Base-by-base conservation (phyloP, 176 grass and related monocot species). In the Bothriochloa decipiens region DNA sequence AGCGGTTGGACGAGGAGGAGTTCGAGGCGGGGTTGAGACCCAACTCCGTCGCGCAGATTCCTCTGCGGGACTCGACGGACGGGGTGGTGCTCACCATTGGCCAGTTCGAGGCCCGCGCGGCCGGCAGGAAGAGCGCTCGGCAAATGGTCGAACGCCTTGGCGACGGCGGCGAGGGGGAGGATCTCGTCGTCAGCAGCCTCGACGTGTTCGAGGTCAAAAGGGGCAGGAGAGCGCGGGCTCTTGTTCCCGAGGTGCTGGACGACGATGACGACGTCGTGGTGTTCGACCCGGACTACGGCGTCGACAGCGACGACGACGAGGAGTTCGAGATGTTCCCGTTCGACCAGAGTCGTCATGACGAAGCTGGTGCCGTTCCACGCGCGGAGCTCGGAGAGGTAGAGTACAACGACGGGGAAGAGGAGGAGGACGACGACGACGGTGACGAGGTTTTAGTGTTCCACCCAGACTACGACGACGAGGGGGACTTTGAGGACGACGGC, bases 131-230 rank as follows among this genome's bases (percentile, higher is more conserved):
- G 52, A 47, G 70, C n/a, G n/a, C n/a, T n/a, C n/a, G 83, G 17
- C 83, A 71, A 86, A 78, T 46, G 43, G 78, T 90, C 83, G 83
- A 90, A 58, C 65, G 85, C 53, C 88, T 86, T 65, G 88, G 45
- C 11, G 88, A 65, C 32, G 77, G 29, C 0, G 11, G 37, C 0
- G 78, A 65, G 0, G 75, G 55, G 1, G 87, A 82, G 65, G 92
- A 62, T 62, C 16, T 82, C 35, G 81, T 83, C 28, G 79, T 86
- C 57, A 78, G 58, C 66, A 74, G 67, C 33, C 39, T 82, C 43
- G 84, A 90, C 15, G 72, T 82, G 9, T 90, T 90, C 68, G 73
- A 86, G 67, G 79, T 60, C 1, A 22, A 11, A 4, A 74, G 22
- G 47, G 68, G 22, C 4, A 67, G 45, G 60, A 82, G 60, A 25